These are phyloP conservation scores for Hypoxylon sp. DNA, from an alignment of 2,329 filamentous ascomycete genomes.

Conservation along the genomic window DNA sequence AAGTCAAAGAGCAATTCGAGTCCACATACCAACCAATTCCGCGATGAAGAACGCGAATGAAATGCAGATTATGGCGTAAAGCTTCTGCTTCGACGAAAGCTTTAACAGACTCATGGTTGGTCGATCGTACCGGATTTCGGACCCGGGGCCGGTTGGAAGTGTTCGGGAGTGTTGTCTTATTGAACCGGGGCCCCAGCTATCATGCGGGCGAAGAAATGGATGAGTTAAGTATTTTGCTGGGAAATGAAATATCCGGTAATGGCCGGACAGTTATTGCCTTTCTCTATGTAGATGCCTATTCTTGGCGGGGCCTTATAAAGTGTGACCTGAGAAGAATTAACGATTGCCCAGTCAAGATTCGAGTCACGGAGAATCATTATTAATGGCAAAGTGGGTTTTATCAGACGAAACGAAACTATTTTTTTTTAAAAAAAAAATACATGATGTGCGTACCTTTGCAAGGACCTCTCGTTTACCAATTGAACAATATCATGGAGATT, in stretches of 20 bases:
- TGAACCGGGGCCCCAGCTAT: neutral
- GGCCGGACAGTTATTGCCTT: neutral
- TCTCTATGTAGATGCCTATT: neutral
- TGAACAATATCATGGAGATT: conserved; percentile 16
- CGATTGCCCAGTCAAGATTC: neutral
- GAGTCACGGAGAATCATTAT: conserved; percentile 19
- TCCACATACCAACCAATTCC: conserved; percentile 63
- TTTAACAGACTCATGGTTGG: conserved; percentile 55
- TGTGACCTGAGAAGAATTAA: conserved; percentile 2
- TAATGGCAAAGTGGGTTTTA: conserved; percentile 1
- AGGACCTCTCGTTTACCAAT: conserved; percentile 19
- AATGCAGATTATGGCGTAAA: conserved; percentile 65
- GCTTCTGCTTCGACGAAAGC: conserved; percentile 61
- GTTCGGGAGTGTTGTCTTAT: conserved; percentile 7
- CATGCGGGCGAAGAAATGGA: neutral
- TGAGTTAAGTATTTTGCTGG: neutral
- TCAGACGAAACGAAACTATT: neutral
- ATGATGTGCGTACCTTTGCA: neutral
- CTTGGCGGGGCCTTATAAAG: neutral
- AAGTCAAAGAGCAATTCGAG: conserved; percentile 4
- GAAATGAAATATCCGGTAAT: neutral
- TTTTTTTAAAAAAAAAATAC: neutral
- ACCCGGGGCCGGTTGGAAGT: conserved; percentile 24
- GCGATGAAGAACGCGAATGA: conserved; percentile 67
- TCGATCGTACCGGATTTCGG: conserved; percentile 14